Evolutionary conservation across 306 rosid genomes (phyloP).

Genomic region (Prunus padus): DNA sequence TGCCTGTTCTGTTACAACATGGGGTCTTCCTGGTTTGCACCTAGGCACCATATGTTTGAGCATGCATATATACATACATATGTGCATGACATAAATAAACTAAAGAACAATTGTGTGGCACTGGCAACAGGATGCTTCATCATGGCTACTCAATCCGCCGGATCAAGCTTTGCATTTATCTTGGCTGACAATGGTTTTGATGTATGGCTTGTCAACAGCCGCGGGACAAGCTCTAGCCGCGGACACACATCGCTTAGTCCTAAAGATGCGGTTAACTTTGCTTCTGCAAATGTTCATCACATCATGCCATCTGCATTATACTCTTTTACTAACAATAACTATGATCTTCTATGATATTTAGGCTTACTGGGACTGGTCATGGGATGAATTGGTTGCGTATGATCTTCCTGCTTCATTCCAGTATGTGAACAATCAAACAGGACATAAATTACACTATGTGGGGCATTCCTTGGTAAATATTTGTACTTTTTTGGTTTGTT

Average conservation of each 20-base stretch:
- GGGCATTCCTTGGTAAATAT: slow-evolving; percentile 63
- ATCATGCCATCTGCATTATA: not conserved
- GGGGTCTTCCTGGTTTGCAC: slow-evolving; percentile 51
- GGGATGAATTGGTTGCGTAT: slow-evolving; percentile 62
- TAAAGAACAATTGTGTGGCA: not conserved
- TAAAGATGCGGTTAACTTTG: slow-evolving; percentile 43
- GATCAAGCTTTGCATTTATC: slow-evolving; percentile 53
- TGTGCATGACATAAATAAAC: not conserved
- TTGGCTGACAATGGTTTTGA: slow-evolving; percentile 67
- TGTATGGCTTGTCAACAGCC: slow-evolving; percentile 70
- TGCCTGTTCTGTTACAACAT: slow-evolving; percentile 69
- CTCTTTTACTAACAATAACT: not conserved
- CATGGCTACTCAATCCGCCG: slow-evolving; percentile 62
- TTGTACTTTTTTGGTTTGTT: not conserved
- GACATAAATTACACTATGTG: slow-evolving; percentile 52
- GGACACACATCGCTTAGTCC: slow-evolving; percentile 34
- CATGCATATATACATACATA: not conserved
- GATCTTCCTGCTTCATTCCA: slow-evolving; percentile 57
- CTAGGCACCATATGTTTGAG: not conserved
- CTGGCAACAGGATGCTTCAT: slow-evolving; percentile 22
- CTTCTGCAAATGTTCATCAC: not conserved
- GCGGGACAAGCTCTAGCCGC: slow-evolving; percentile 67
- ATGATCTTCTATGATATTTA: not conserved
- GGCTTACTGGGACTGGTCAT: slow-evolving; percentile 72
- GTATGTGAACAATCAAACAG: slow-evolving; percentile 48